Percentiles rank a stretch among this genome's conserved stretches.
Evolutionary conservation across 352 stramenopile genomes (phyloP).

Genomic region (Phytopythium delawarense): DNA sequence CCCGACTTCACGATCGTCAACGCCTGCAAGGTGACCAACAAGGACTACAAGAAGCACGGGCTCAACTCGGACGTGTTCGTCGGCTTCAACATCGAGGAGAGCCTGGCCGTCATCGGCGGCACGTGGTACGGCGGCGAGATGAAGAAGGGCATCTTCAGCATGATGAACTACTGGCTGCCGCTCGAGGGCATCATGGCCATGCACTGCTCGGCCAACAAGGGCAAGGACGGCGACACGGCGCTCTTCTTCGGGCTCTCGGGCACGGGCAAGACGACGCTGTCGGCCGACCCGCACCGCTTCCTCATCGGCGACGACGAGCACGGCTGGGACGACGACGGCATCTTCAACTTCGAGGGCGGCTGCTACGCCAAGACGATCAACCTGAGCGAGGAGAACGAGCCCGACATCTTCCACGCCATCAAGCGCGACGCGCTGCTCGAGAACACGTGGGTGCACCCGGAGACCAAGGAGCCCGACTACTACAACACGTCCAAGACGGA

Average conservation of each 20-base stretch:
- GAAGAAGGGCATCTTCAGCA: slow-evolving; percentile 72
- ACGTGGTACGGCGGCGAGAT: slow-evolving; percentile 71
- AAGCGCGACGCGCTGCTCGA: slow-evolving; percentile 95
- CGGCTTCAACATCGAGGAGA: slow-evolving; percentile 69
- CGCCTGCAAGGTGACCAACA: slow-evolving; percentile 93
- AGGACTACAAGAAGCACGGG: slow-evolving; percentile 92
- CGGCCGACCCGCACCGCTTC: slow-evolving; percentile 83
- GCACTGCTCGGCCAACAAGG: slow-evolving; percentile 60
- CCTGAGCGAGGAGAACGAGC: slow-evolving; percentile 93
- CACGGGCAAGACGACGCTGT: slow-evolving; percentile 91
- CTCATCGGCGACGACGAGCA: slow-evolving; percentile 91
- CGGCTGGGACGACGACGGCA: slow-evolving; percentile 96
- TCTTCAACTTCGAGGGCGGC: slow-evolving; percentile 99
- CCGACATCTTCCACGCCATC: slow-evolving; percentile 98
- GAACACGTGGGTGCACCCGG: slow-evolving; percentile 92
- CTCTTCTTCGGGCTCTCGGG: slow-evolving; percentile 96
- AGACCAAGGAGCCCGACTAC: slow-evolving; percentile 90
- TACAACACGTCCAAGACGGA: slow-evolving; percentile 96
- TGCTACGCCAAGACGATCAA: slow-evolving; percentile 99
- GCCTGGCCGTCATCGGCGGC: slow-evolving; percentile 50
- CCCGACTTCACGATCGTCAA: slow-evolving; percentile 98
- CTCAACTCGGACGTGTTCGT: slow-evolving; percentile 85
- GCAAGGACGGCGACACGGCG: slow-evolving; percentile 88
- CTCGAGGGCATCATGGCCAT: slow-evolving; percentile 59
- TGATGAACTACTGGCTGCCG: slow-evolving; percentile 69